Evolutionary conservation across 2,329 filamentous ascomycete species (phyloP), one percentile per base, ranked within the genome.

Genomic region (Cordyceps fumosorosea): DNA sequence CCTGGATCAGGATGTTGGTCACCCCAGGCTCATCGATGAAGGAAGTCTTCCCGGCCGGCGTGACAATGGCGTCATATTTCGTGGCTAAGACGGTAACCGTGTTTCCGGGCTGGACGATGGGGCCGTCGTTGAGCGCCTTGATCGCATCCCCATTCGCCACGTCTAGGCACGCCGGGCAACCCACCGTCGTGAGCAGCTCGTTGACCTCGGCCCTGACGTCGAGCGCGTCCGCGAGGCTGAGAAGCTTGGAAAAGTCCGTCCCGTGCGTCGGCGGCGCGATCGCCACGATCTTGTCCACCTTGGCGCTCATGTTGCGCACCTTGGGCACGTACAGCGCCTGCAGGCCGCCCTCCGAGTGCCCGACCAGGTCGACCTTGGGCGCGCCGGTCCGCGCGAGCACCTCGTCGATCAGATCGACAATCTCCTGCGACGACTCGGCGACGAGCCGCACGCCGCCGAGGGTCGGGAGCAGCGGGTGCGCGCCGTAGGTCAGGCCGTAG

Each of bases 341-440:
- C 22, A 68, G 61, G n/a, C 56, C 67, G 16, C 67, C 67, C 48
- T 68, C 67, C 24, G 65, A 67, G 56, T 68, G 67, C 42, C 67
- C 67, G 42, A 67, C 64, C 3, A 68, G 37, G 56, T 68, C 67
- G n/a, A 67, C 62, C 57, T 66, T 66, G 14, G 42, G 29, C 12
- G 66, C 60, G 3, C 64, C 65, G 11, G 67, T 68, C 44, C 60
- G 60, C 11, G 55, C 5, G 4, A 57, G 34, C 24, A 69, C 67
- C 37, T 66, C 42, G 7, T 50, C 44, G 52, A 69, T 56, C 24
- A 68, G 65, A 45, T 56, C 59, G 45, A 64, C 67, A 45, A 69
- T 66, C 42, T 66, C 57, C 8, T 48, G 34, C 7, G 66, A 62
- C 0, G 67, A 68, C 26, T 66, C 59, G 52, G 37, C 26, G 29